These are phyloP conservation scores for Aegilops umbellulata DNA, from an alignment of 176 grass and related monocot species.

Conservation along the genomic window DNA sequence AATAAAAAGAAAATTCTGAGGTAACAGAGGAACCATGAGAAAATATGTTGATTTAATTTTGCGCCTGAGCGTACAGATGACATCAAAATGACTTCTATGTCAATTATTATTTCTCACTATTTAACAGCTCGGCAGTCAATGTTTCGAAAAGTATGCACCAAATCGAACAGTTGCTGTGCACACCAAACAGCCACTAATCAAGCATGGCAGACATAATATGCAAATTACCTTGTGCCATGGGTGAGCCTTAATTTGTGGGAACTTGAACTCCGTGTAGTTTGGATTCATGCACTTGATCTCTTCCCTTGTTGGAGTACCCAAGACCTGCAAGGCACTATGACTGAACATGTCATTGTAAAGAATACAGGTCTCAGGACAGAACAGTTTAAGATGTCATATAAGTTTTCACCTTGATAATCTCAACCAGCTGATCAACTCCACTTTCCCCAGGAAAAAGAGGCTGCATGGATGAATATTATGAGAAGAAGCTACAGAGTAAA, in stretches of 20 bases:
- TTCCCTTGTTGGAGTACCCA: conserved; percentile 98
- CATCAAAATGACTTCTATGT: background rate
- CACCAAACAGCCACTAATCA: too few relatives aligned
- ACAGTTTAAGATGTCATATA: conserved; percentile 9
- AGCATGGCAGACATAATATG: background rate
- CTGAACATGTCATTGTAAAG: conserved; percentile 31
- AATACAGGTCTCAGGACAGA: conserved; percentile 1
- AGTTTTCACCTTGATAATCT: conserved; percentile 88
- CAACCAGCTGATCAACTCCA: conserved; percentile 96
- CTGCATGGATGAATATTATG: conserved; percentile 42
- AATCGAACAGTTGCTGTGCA: background rate
- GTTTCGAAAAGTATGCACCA: background rate
- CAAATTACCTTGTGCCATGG: conserved; percentile 95
- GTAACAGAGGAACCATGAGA: background rate
- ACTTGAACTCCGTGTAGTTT: conserved; percentile 95
- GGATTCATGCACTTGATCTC: conserved; percentile 99
- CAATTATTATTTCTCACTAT: background rate
- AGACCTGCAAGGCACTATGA: conserved; percentile 57
- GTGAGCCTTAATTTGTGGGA: conserved; percentile 98
- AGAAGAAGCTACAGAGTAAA: conserved; percentile 7
- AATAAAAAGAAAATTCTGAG: conserved; percentile 15
- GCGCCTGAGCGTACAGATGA: background rate
- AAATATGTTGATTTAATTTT: background rate
- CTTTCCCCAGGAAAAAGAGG: conserved; percentile 98
- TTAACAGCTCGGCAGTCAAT: background rate